Base-by-base conservation (phyloP, 2,329 filamentous ascomycete species). In the Elsinoe fawcettii region DNA sequence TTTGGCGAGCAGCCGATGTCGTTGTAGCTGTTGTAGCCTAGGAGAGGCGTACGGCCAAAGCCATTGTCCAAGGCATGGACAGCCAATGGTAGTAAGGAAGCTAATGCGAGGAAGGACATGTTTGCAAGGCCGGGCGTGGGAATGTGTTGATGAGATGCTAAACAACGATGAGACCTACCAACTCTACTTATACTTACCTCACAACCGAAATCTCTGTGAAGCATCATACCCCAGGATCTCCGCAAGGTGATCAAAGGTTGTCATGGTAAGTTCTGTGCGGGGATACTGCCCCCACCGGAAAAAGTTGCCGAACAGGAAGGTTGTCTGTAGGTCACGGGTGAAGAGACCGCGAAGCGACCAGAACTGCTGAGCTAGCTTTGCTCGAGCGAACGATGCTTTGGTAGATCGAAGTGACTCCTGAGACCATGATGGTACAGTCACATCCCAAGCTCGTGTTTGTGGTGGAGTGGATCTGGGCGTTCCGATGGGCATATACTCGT, bases 21-120 rank as follows among this genome's bases (percentile, higher is more conserved):
- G 44, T 66, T 66, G 43, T 66, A 65, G 22, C 62, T 66, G 56
- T 65, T 65, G 62, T 62, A 65, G 6, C 64, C 64, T 59, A 66
- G 60, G 5, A 65, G 51, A 23, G 64, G 64, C 12, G 63, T 66
- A n/a, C 61, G 51, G 46, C 64, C 64, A 34, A 66, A 66, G 44
- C 62, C 63, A 65, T 64, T 65, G 61, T 65, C 62, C 11, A 66
- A 55, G 39, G 62, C 60, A 3, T 36, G 22, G 14, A 46, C 57
- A 4, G 39, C 18, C 2, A 51, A 23, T 14, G 49, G 49, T 11
- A 53, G 22, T 6, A 34, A 14, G 12, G 32, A 20, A n/a, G 32
- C 49, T 5, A 39, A 14, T 14, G 34, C 22, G 20, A 39, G 18
- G 5, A 30, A 18, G 16, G 18, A 18, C 49, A 53, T 53, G 6